These are phyloP conservation scores for Solanum arcanum DNA, from an alignment of 257 asterid genomes.

Conservation along the genomic window DNA sequence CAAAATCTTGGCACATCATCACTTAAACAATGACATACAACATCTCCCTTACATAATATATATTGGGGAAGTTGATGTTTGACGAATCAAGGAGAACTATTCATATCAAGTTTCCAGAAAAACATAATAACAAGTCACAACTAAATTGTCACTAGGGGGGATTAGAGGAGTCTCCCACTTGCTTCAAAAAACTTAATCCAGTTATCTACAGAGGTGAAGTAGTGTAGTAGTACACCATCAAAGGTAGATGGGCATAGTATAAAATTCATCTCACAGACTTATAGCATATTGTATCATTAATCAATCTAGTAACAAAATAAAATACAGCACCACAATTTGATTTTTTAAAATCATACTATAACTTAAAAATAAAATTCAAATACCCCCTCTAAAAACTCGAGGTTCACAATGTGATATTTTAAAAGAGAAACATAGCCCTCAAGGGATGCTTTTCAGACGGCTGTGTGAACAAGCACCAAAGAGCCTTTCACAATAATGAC, in stretches of 20 bases:
- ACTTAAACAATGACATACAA: neutral
- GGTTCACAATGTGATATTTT: no score
- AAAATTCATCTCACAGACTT: no score
- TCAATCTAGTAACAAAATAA: neutral
- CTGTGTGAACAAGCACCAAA: no score
- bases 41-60: neutral
- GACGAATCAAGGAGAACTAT: neutral
- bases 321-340: no score
- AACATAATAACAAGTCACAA: neutral
- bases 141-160: slow-evolving; percentile 70
- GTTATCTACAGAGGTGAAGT: slow-evolving; percentile 37
- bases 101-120: neutral
- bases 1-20: neutral
- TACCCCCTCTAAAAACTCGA: no score
- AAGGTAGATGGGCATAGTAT: neutral
- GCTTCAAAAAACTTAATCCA: slow-evolving; percentile 86
- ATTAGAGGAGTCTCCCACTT: slow-evolving; percentile 82
- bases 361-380: no score
- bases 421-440: no score
- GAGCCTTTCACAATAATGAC: no score
- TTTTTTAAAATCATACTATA: no score
- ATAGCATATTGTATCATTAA: no score
- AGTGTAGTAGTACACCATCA: neutral
- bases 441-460: no score
- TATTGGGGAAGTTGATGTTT: neutral